Base-by-base conservation (phyloP, 805 yeast species). In the Candida golubevii region DNA sequence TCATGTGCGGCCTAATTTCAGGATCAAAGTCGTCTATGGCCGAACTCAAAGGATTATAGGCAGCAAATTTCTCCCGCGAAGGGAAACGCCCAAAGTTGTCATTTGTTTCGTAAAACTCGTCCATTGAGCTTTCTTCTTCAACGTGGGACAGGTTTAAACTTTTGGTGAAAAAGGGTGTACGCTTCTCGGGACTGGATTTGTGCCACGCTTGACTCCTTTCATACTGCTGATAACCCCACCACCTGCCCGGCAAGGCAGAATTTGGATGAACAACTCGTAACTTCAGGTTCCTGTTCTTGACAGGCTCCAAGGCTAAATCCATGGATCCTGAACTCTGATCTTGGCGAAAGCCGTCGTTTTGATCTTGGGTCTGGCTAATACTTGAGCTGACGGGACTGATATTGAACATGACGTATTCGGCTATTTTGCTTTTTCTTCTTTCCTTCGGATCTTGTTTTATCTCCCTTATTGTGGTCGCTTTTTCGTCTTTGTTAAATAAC, bases 1-100 rank as follows among this genome's bases (percentile, higher is more conserved):
- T 42, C 56, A 54, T 54, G 37, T 52, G 58, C 3, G 56, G 52
- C 43, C 29, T 42, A 33, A 46, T 32, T 15, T 40, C 40, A 4
- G 51, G 44, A 26, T 46, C 44, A 13, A 48, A 42, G 27, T 48
- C 52, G 13, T 46, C 46, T 32, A 38, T 31, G 8, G 46, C 48
- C 5, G 48, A 39, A 33, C 47, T 48, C 39, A 48, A 42, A 1
- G 42, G 48, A 29, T 29, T 38, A 35, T 41, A 39, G 7, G 14
- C 37, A 3, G 45, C 26, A 6, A 33, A 29, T 9, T 35, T 32
- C 3, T 41, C 37, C 13, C 31, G 10, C 8, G 23, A 36, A 26
- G 11, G 39, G 18, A 36, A 23, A 6, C 34, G 45, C 5, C 28
- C 32, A 10, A 44, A 27, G 7, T 27, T 36, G 8, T 48, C 52